Evolutionary conservation across 495 filamentous ascomycete species (phyloP), one percentile per base, ranked within the genome.

Genomic region (Hypoxylon lienhwacheense): DNA sequence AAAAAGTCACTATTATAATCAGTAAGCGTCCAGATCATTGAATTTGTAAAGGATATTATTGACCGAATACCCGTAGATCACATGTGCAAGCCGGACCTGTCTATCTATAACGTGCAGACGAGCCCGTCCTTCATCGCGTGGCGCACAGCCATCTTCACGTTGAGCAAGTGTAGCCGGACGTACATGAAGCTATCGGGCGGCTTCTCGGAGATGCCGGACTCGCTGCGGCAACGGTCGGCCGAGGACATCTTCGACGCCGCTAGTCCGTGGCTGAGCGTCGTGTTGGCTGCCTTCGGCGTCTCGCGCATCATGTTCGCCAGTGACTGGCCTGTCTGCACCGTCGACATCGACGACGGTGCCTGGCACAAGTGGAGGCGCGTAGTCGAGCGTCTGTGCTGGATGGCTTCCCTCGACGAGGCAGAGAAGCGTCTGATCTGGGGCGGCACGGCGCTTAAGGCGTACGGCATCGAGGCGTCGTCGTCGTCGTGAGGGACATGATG

Each of bases 181-280:
- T 93, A 87, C 73, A 89, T 95, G 82, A 95, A 95, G 74, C 80
- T 95, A n/a, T 90, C 86, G 17, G 91, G 91, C 7, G 78, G 70
- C 28, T 92, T 96, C 65, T 79, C 83, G 2, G 88, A 95, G 72
- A 76, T 95, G 66, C 74, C 78, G 47, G 80, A 55, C 45, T 72
- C 45, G 33, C 64, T 69, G 6, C 67, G 59, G 55, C 64, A 48
- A 5, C 70, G 61, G 34, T 67, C 69, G 2, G 63, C 77, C 47
- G 71, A 79, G 8, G 62, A 73, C 16, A 77, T 80, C 48, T 74
- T 79, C 57, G 63, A 69, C 22, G 77, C 70, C 36, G 63, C 72
- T 32, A 65, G 70, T 20, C 84, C 83, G 1, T 93, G 88, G 85
- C 73, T 90, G 0, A 77, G 81, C 35, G 78, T 81, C 4, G 67